phyloP scores from a whole-genome alignment of 257 asterid genomes.

The Jaltomata sinuosa region DNA sequence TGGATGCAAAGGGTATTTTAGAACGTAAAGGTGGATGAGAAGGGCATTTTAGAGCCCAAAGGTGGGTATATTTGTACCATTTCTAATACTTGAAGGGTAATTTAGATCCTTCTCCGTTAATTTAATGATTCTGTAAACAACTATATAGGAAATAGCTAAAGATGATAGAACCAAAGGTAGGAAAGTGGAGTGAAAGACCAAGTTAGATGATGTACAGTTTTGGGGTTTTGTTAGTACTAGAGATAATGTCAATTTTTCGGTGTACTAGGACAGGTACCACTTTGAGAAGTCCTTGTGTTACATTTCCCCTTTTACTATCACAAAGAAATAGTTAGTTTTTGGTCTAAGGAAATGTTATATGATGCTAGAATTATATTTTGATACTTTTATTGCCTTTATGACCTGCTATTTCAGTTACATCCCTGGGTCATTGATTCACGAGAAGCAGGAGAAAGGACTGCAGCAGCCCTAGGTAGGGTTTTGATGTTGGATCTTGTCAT shows the following conservation, averaged over 20 bases:
- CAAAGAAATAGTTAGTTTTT: not conserved
- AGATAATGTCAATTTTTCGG: not conserved
- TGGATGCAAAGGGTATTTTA: too few species aligned
- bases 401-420: slow-evolving; percentile 45
- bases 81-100: too few species aligned
- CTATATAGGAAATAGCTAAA: not conserved
- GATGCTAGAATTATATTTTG: not conserved
- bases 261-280: not conserved
- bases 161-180: not conserved
- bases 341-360: not conserved
- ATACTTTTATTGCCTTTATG: not conserved
- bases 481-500: slow-evolving; percentile 92
- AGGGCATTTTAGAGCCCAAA: too few species aligned
- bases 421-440: slow-evolving; percentile 89
- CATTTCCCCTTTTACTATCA: not conserved
- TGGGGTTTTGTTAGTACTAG: not conserved
- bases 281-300: not conserved
- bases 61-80: too few species aligned
- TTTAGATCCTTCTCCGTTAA: too few species aligned
- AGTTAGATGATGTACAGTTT: not conserved
- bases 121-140: not conserved
- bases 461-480: slow-evolving; percentile 88
- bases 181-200: not conserved
- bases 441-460: slow-evolving; percentile 75
- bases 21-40: too few species aligned